Evolutionary conservation across 1,139 yeast species (phyloP).

Genomic region (Protomyces lactucae-debilis): DNA sequence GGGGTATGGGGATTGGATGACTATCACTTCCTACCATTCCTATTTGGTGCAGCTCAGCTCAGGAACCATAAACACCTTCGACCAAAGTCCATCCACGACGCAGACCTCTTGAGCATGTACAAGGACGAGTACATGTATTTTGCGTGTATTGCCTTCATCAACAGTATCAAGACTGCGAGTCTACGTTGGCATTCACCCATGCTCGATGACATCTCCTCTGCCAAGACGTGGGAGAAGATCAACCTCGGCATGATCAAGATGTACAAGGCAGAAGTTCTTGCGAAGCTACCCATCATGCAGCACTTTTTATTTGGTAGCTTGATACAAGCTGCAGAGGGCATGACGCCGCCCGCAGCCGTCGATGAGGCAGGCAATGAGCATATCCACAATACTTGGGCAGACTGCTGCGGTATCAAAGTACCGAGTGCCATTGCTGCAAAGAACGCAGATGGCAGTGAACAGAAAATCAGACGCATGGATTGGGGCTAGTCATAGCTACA

Average conservation of each 20-base stretch:
- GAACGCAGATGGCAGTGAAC: slow-evolving; percentile 8
- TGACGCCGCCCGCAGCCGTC: slow-evolving; percentile 27
- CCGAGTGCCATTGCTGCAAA: slow-evolving; percentile 92
- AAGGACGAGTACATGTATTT: slow-evolving; percentile 73
- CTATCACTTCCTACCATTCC: slow-evolving; percentile 83
- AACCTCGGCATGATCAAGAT: slow-evolving; percentile 86
- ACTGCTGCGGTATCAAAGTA: slow-evolving; percentile 93
- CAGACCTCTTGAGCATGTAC: slow-evolving; percentile 75
- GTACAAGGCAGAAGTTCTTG: slow-evolving; percentile 88
- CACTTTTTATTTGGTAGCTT: slow-evolving; percentile 80
- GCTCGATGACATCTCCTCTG: slow-evolving; percentile 93
- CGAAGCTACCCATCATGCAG: slow-evolving; percentile 86
- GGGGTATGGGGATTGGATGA: slow-evolving; percentile 98
- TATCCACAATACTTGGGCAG: slow-evolving; percentile 75
- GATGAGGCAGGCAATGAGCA: slow-evolving; percentile 35
- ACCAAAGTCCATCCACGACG: slow-evolving; percentile 81
- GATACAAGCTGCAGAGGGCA: slow-evolving; percentile 31
- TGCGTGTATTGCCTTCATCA: slow-evolving; percentile 80
- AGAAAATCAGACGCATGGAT: slow-evolving; percentile 21
- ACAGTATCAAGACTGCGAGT: slow-evolving; percentile 72
- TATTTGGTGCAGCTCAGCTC: slow-evolving; percentile 84
- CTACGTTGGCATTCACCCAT: slow-evolving; percentile 96
- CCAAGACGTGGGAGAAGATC: slow-evolving; percentile 62
- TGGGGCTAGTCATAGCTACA: slow-evolving; percentile 4
- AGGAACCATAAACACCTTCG: slow-evolving; percentile 67